phyloP scores from a whole-genome alignment of 129 eudicot genomes.

The Chrysanthemum lavandulifolium region DNA sequence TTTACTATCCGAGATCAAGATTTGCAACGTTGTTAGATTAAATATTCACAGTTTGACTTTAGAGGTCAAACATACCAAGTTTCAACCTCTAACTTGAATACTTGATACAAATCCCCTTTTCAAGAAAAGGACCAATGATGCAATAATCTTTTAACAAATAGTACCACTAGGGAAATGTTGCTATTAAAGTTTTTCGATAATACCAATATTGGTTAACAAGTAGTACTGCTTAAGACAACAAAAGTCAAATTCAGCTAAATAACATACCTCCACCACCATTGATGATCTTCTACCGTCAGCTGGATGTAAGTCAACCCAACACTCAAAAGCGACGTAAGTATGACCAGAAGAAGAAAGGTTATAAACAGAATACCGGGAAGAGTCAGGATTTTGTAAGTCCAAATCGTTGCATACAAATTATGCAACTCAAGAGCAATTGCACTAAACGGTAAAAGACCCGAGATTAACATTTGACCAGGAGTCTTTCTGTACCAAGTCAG shows the following conservation, averaged over 20 bases:
- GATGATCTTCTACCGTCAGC: constrained; percentile 70
- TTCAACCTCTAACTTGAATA: not conserved
- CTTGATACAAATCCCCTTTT: not conserved
- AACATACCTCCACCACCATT: constrained; percentile 97
- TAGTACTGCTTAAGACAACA: not conserved
- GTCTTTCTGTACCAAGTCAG: constrained; percentile 66
- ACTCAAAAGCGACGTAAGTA: constrained; percentile 60
- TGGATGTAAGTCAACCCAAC: constrained; percentile 80
- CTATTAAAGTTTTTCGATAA: not conserved
- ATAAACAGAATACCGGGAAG: constrained; percentile 48
- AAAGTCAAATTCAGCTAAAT: constrained; percentile 11
- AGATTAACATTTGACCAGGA: constrained; percentile 76
- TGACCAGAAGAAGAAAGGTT: constrained; percentile 52
- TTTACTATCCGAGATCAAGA: not conserved
- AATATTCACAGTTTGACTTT: not conserved
- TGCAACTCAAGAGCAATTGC: constrained; percentile 81
- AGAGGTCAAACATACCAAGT: not conserved
- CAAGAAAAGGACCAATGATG: not conserved
- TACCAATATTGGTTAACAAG: not conserved
- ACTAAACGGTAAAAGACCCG: constrained; percentile 88
- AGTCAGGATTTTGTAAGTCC: constrained; percentile 78
- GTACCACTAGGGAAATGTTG: not conserved
- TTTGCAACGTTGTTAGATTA: not conserved
- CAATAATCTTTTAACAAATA: not conserved
- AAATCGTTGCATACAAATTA: constrained; percentile 68